A percentile compares a stretch with the other conserved stretches of the same genome.
Evolutionary conservation across 1,284 basidiomycete species (phyloP).

Genomic region (Peniophora sp.): DNA sequence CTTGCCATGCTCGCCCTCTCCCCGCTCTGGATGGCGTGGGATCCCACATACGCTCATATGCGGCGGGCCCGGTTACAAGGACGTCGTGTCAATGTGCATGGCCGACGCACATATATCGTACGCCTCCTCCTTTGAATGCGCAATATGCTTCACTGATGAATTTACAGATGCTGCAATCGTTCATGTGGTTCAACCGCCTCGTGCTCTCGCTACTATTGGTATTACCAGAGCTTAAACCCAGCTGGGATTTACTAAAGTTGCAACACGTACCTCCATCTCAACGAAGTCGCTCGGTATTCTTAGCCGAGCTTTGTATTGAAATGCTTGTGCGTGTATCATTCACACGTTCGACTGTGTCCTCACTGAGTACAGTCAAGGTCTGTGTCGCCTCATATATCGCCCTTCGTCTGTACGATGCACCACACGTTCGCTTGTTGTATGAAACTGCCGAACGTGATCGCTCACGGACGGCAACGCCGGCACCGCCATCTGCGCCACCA

Average conservation of each 20-base stretch:
- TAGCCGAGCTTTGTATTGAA: constrained; percentile 37
- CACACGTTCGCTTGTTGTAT: background rate
- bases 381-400: background rate
- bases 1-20: constrained; percentile 47
- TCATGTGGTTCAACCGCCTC: constrained; percentile 49
- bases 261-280: constrained; percentile 22
- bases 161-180: constrained; percentile 46
- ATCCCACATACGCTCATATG: constrained; percentile 61
- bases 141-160: background rate
- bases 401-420: background rate
- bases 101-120: constrained; percentile 57
- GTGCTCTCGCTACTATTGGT: constrained; percentile 39
- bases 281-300: constrained; percentile 37
- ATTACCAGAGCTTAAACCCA: constrained; percentile 33
- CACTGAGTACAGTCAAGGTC: background rate
- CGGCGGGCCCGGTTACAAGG: constrained; percentile 57
- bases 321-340: constrained; percentile 34
- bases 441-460: background rate
- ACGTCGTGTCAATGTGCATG: constrained; percentile 53
- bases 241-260: constrained; percentile 28
- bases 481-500: too few species aligned
- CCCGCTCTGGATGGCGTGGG: constrained; percentile 67
- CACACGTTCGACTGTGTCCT: constrained; percentile 4
- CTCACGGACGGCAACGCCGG: too few species aligned
- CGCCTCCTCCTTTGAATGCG: constrained; percentile 18